phyloP scores from a whole-genome alignment of 805 yeast species.

The Pichia ethanolica region DNA sequence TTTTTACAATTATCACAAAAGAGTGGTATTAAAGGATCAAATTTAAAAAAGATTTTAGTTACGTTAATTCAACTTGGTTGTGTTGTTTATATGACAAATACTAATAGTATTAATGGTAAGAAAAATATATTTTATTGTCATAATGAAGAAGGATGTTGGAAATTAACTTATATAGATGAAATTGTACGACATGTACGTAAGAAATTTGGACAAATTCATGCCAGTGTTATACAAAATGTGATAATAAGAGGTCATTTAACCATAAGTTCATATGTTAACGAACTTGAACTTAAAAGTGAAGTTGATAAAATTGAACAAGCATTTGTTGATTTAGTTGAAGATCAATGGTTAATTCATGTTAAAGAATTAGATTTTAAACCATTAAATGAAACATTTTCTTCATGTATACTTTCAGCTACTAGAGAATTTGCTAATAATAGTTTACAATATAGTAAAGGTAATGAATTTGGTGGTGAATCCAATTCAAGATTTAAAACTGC shows the following conservation, averaged over 20 bases:
- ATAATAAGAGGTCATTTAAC: slow-evolving; percentile 63
- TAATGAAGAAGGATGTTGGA: slow-evolving; percentile 55
- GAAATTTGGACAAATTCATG: slow-evolving; percentile 35
- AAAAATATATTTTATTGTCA: slow-evolving; percentile 41
- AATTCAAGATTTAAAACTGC: slow-evolving; percentile 6
- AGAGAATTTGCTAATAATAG: slow-evolving; percentile 11
- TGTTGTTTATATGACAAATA: slow-evolving; percentile 47
- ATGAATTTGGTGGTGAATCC: background rate
- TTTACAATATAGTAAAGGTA: background rate
- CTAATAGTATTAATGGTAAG: slow-evolving; percentile 7
- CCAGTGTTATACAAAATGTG: slow-evolving; percentile 62
- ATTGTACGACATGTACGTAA: slow-evolving; percentile 48
- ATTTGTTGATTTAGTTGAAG: slow-evolving; percentile 39
- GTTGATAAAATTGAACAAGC: slow-evolving; percentile 27
- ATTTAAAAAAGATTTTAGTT: slow-evolving; percentile 61
- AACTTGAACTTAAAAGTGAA: slow-evolving; percentile 19
- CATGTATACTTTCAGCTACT: slow-evolving; percentile 27
- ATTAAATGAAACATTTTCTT: slow-evolving; percentile 27
- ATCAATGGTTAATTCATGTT: slow-evolving; percentile 46
- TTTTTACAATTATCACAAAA: slow-evolving; percentile 44
- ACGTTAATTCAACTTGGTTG: slow-evolving; percentile 75
- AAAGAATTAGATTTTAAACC: slow-evolving; percentile 26
- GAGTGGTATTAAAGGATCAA: slow-evolving; percentile 39
- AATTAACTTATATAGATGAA: slow-evolving; percentile 70
- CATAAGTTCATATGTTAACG: slow-evolving; percentile 39